These are phyloP conservation scores for Pseudomassariella vexata DNA, from an alignment of 2,329 filamentous ascomycete species.

Conservation along the genomic window DNA sequence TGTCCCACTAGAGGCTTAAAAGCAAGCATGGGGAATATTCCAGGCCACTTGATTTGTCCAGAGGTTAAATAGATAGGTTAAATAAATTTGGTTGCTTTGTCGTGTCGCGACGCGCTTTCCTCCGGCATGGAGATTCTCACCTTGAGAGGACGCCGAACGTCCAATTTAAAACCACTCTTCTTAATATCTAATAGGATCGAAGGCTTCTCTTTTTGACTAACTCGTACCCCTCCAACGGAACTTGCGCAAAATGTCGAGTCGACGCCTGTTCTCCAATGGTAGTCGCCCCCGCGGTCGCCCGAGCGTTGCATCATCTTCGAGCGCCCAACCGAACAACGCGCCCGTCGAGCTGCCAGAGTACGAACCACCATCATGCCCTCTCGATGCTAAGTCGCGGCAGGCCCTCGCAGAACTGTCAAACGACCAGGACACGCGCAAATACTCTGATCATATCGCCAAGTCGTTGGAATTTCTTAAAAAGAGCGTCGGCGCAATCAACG, in stretches of 20 bases:
- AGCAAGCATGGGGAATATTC: too few relatives aligned
- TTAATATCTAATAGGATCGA: too few relatives aligned
- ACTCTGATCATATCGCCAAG: slow-evolving; percentile 40
- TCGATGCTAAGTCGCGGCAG: slow-evolving; percentile 31
- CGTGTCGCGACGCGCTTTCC: too few relatives aligned
- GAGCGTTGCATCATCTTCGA: slow-evolving; percentile 8
- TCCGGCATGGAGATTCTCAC: too few relatives aligned
- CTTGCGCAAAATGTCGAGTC: slow-evolving; percentile 10
- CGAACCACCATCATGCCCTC: slow-evolving; percentile 40
- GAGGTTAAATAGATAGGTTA: too few relatives aligned
- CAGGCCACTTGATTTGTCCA: too few relatives aligned
- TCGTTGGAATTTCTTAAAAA: slow-evolving; percentile 37
- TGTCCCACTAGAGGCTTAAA: too few relatives aligned
- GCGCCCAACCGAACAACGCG: slow-evolving; percentile 6
- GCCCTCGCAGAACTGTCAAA: slow-evolving; percentile 37
- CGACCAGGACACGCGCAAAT: slow-evolving; percentile 32
- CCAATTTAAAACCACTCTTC: too few relatives aligned
- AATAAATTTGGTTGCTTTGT: too few relatives aligned
- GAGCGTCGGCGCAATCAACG: slow-evolving; percentile 44
- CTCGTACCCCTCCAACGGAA: background rate
- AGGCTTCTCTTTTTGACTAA: too few relatives aligned
- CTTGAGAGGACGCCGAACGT: too few relatives aligned
- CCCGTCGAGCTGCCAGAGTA: slow-evolving; percentile 40
- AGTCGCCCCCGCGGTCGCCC: slow-evolving; percentile 9
- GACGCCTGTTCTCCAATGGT: slow-evolving; percentile 14